Base-by-base conservation (phyloP, 768 basidiomycete genomes). In the Lactarius evosmus region DNA sequence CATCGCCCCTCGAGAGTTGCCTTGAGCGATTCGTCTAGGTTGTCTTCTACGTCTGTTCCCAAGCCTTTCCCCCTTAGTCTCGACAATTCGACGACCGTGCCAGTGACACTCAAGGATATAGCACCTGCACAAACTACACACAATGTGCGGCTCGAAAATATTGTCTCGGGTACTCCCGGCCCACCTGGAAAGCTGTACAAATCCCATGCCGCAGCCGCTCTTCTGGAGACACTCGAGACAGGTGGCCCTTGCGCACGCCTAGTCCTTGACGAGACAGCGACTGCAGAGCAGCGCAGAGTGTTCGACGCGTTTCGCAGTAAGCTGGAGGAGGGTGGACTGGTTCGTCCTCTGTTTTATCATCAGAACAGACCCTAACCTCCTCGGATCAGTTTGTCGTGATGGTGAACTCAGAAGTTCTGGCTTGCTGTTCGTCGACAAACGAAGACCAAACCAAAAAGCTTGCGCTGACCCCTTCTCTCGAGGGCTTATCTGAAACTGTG, bases 151-250 rank as follows among this genome's bases (percentile, higher is more conserved):
- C 33, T 69, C 11, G 59, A 59, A 46, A 64, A 40, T 32, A 59
- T 69, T 12, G n/a, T 58, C 7, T 60, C 66, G 7, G 68, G 62
- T 22, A 32, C 54, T 25, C 41, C 52, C 30, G 67, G 66, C 7
- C 67, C 69, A 11, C 67, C 69, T n/a, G 69, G 69, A 41, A 69
- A 69, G 58, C 25, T 70, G 33, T 70, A 70, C 54, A 70, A 60
- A 41, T 55, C 60, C 17, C 59, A 56, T n/a, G 65, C 65, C 12
- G 68, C 68, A 9, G 44, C 34, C 5, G 29, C 52, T 16, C 58
- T 69, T 50, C 55, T 70, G 36, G 60, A 64, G 30, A 69, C 69
- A 8, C 57, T 70, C 22, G 60, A 69, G 32, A 67, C 60, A 8
- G 69, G 65, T 36, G 69, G 69, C 25, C 57, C 68, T 51, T 66